Evolutionary conservation across 2,329 filamentous ascomycete species (phyloP), one percentile per base, ranked within the genome.

Genomic region (Neonectria sp.): DNA sequence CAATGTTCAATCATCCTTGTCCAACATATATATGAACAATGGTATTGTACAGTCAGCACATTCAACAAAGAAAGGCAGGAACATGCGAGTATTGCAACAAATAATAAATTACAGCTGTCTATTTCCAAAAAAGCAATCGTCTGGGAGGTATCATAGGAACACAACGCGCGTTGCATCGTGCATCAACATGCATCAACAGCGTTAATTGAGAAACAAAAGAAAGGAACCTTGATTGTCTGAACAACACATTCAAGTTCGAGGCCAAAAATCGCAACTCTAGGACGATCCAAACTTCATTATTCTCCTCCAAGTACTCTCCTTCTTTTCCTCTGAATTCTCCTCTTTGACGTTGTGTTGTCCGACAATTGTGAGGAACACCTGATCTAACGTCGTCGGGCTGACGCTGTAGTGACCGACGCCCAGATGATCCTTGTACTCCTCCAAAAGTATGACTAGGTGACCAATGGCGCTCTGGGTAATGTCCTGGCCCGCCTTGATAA

Each of bases 351-450:
- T 90, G 78, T 97, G 92, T 79, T 90, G 88, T 1, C 91, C 91
- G 0, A 97, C 94, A 77, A 98, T 96, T 29, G 88, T 88, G 78
- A 98, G 81, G 80, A 98, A 98, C 0, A 98, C 95, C 80, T 97
- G 93, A 77, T 98, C 95, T 48, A 98, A 82, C 17, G 94, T 97
- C 21, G 94, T 96, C 27, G 94, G 93, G 65, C 90, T 93, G 71
- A 97, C 94, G 56, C 92, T 94, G 80, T 95, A 98, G 79, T 97
- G 94, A 78, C 94, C 92, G 55, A 97, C 87, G 0, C 93, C 93
- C 31, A 97, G 80, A 5, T 82, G 80, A 24, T 89, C 83, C 75
- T 91, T 93, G 68, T 91, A 86, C 72, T 90, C 88, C 80, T 98
- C 95, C 1, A 97, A 83, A 46, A 91, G 76, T 15, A 91, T 88